Percentiles rank a stretch among this genome's conserved stretches.
Conservation (phyloP, 1,284 basidiomycete species). For the Tilletia indica region DNA sequence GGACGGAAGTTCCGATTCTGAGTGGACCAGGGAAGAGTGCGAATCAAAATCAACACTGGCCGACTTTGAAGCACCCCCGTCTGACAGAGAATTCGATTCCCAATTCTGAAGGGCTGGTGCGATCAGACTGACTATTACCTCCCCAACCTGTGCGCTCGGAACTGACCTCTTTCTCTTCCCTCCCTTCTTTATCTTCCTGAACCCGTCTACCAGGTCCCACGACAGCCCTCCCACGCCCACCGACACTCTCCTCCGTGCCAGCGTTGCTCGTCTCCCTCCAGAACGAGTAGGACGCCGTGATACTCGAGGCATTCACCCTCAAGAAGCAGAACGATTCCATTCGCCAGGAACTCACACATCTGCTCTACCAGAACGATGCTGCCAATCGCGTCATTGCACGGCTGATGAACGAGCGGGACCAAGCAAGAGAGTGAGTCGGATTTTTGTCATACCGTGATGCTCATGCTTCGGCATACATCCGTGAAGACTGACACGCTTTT, state of each 20-base stretch:
- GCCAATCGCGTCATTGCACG: constrained; percentile 94
- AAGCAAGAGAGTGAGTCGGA: constrained; percentile 85
- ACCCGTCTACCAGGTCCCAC: constrained; percentile 33
- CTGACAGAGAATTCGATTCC: no score
- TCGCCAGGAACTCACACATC: constrained; percentile 91
- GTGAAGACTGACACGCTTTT: not conserved
- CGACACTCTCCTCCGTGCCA: constrained; percentile 86
- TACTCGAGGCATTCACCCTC: constrained; percentile 50
- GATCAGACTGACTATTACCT: no score
- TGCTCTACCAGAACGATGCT: constrained; percentile 92
- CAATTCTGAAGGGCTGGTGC: no score
- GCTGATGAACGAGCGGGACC: constrained; percentile 88
- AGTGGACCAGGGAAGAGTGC: no score
- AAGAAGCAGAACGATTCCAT: constrained; percentile 64
- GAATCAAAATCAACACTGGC: no score
- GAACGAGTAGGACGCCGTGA: constrained; percentile 83
- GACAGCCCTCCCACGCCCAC: constrained; percentile 71
- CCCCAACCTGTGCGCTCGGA: not conserved
- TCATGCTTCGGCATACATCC: no score
- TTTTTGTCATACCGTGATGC: no score
- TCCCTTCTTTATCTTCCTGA: no score
- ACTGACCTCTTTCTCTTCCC: not conserved
- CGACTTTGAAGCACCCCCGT: no score
- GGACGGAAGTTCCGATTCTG: no score
- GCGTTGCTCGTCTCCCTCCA: constrained; percentile 85